phyloP scores from a whole-genome alignment of 192 early-diverging fungal genomes.

The Umbelopsis sp. region DNA sequence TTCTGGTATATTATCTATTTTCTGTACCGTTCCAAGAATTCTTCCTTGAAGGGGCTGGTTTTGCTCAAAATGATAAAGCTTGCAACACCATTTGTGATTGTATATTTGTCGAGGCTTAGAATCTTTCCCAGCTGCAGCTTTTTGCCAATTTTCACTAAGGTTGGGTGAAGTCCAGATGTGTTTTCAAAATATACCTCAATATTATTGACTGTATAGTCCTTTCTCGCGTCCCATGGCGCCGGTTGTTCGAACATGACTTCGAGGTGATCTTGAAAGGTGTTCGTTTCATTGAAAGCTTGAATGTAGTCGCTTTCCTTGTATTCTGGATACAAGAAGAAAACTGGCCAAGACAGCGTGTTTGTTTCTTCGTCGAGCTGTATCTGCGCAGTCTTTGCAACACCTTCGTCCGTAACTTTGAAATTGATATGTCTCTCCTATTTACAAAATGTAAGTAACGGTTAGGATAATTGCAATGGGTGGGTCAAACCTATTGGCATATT shows the following conservation, averaged over 20 bases:
- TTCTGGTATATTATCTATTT: constrained; percentile 32
- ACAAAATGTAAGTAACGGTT: background rate
- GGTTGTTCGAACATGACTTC: constrained; percentile 76
- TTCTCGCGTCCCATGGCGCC: constrained; percentile 81
- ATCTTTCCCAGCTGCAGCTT: constrained; percentile 65
- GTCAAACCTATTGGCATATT: constrained; percentile 2
- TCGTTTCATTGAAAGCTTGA: constrained; percentile 78
- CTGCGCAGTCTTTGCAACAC: constrained; percentile 38
- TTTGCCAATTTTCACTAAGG: constrained; percentile 66
- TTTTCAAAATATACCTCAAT: constrained; percentile 85
- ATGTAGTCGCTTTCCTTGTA: constrained; percentile 89
- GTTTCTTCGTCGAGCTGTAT: constrained; percentile 55
- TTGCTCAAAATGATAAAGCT: constrained; percentile 88
- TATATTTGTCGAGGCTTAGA: constrained; percentile 63
- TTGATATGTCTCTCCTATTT: constrained; percentile 46
- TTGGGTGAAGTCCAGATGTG: constrained; percentile 47
- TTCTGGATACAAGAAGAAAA: constrained; percentile 95
- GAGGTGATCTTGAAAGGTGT: constrained; percentile 84
- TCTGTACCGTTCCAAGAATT: constrained; percentile 66
- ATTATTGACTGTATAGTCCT: constrained; percentile 66
- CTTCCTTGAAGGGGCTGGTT: constrained; percentile 56
- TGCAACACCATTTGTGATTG: constrained; percentile 82
- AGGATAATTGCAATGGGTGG: background rate
- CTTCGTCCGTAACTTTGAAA: constrained; percentile 43
- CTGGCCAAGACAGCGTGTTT: constrained; percentile 76